Conservation (phyloP, 2,329 filamentous ascomycete species). For the Dactylellina cionopaga region DNA sequence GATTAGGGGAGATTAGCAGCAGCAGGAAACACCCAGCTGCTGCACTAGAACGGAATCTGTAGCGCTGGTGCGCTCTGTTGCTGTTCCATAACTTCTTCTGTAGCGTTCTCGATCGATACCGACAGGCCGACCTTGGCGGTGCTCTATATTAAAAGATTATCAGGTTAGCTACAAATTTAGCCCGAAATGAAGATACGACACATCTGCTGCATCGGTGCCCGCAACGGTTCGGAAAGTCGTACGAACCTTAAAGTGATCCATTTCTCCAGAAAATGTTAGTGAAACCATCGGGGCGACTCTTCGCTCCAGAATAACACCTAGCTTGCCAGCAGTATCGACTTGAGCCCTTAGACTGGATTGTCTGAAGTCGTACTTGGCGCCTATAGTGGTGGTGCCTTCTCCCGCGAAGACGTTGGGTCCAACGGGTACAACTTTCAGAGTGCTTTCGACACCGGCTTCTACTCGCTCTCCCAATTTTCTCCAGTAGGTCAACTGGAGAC, state of each 20-base stretch:
- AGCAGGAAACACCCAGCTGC: constrained; percentile 54
- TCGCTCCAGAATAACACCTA: constrained; percentile 94
- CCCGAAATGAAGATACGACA: not conserved
- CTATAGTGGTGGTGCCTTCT: constrained; percentile 91
- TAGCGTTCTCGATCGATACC: constrained; percentile 86
- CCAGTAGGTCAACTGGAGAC: constrained; percentile 93
- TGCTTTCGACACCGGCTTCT: constrained; percentile 94
- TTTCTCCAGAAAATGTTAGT: constrained; percentile 94
- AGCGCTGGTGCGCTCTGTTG: constrained; percentile 66
- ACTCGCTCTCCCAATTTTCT: constrained; percentile 90
- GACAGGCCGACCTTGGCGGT: constrained; percentile 93
- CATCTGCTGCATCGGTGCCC: constrained; percentile 17
- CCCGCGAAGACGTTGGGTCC: constrained; percentile 74
- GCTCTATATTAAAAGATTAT: constrained; percentile 70
- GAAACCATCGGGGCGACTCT: constrained; percentile 90
- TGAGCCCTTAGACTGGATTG: constrained; percentile 95
- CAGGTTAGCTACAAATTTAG: constrained; percentile 48
- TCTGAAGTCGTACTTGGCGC: constrained; percentile 97
- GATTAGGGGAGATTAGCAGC: not conserved
- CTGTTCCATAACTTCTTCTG: constrained; percentile 87
- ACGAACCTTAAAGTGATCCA: constrained; percentile 93
- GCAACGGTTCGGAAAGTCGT: constrained; percentile 36
- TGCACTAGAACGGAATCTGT: constrained; percentile 48
- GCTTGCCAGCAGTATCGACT: constrained; percentile 92
- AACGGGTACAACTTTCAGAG: constrained; percentile 83